Evolutionary conservation across 1,284 basidiomycete genomes (phyloP).

Genomic region (Austroboletus niveus): DNA sequence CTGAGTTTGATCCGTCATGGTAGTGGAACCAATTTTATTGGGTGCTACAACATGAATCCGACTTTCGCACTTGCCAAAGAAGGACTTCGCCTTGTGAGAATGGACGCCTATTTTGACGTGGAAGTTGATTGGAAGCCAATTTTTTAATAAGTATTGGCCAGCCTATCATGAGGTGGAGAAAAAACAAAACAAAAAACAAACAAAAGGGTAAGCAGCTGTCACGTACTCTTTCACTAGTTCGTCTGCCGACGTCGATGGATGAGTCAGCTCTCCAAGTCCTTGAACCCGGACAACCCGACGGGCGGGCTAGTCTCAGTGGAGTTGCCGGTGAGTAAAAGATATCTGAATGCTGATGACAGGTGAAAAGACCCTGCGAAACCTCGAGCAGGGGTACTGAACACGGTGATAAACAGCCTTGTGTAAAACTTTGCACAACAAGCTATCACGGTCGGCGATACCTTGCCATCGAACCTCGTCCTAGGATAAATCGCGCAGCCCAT

Average conservation of each 20-base stretch:
- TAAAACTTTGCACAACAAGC: background rate
- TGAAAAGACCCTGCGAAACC: constrained; percentile 9
- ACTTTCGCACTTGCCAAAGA: background rate
- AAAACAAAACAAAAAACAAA: too few relatives aligned
- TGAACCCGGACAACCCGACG: background rate
- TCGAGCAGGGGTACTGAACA: constrained; percentile 3
- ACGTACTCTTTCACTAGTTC: too few relatives aligned
- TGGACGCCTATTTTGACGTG: too few relatives aligned
- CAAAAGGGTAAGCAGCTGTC: too few relatives aligned
- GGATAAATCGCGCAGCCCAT: background rate
- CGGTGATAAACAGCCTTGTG: background rate
- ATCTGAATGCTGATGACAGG: background rate
- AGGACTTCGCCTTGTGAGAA: constrained; percentile 1
- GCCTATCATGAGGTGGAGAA: background rate
- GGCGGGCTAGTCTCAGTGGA: background rate
- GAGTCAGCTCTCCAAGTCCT: background rate
- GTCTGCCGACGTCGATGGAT: background rate
- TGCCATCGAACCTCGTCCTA: background rate
- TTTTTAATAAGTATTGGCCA: too few relatives aligned
- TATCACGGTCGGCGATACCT: background rate
- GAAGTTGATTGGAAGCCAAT: too few relatives aligned
- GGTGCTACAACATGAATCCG: background rate
- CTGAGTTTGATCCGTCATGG: background rate
- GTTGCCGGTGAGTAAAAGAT: constrained; percentile 8
- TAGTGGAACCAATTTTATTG: background rate